phyloP scores from a whole-genome alignment of 169 alveolate genomes.

The Cyclospora cayetanensis region DNA sequence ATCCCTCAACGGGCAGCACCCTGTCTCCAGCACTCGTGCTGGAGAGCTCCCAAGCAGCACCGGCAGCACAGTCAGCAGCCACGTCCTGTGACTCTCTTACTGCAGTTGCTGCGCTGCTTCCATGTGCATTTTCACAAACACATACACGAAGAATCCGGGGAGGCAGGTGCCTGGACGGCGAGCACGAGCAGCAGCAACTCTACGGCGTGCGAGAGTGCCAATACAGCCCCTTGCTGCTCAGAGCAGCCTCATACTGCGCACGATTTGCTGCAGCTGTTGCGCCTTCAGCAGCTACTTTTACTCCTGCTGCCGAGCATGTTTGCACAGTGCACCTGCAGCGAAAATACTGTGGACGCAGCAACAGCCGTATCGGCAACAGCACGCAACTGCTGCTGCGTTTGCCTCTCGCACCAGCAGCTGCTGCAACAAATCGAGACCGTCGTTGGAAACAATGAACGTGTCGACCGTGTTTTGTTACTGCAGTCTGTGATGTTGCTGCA shows the following conservation, averaged over 20 bases:
- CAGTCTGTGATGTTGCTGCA: slow-evolving; percentile 34
- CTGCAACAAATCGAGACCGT: slow-evolving; percentile 23
- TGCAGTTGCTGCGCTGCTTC: slow-evolving; percentile 35
- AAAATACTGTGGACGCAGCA: not conserved
- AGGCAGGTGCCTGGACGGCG: not conserved
- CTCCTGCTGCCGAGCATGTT: slow-evolving; percentile 8
- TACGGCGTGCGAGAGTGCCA: not conserved
- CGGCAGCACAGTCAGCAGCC: slow-evolving; percentile 19
- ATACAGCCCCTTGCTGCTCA: slow-evolving; percentile 12
- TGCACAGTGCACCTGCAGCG: not conserved
- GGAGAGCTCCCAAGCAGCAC: slow-evolving; percentile 45
- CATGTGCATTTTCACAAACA: not conserved
- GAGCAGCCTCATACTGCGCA: not conserved
- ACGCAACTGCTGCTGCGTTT: not conserved
- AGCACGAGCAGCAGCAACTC: slow-evolving; percentile 39
- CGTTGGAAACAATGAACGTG: no score
- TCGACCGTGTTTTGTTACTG: no score
- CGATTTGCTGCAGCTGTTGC: slow-evolving; percentile 41
- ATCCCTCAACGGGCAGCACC: not conserved
- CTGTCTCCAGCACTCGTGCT: not conserved
- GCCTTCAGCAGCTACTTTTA: slow-evolving; percentile 28
- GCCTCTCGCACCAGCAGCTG: slow-evolving; percentile 11
- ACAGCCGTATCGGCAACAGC: not conserved
- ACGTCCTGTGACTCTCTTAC: slow-evolving; percentile 32
- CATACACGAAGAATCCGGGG: not conserved